A percentile compares a stretch with the other conserved stretches of the same genome.
Evolutionary conservation across 2,329 filamentous ascomycete species (phyloP).

Genomic region (Arthrinium puccinioides): DNA sequence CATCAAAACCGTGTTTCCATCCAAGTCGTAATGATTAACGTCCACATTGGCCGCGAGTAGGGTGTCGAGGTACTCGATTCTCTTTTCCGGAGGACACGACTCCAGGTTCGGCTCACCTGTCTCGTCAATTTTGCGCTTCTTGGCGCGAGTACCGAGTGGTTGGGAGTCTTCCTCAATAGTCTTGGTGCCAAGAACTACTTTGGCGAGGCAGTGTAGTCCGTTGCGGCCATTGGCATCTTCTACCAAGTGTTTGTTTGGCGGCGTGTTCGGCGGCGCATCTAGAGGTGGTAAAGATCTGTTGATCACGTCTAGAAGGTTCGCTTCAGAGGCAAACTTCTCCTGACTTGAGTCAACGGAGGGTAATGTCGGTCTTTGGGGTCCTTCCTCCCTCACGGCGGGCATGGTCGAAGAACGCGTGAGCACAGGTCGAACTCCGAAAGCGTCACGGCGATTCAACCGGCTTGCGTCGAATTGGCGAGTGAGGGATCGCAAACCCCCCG

Average conservation of each 20-base stretch:
- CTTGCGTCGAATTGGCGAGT: conserved; percentile 19
- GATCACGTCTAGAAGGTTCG: conserved; percentile 29
- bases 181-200: conserved; percentile 34
- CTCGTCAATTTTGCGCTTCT: conserved; percentile 29
- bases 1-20: conserved; percentile 49
- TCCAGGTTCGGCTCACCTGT: conserved; percentile 10
- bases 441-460: conserved; percentile 35
- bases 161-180: conserved; percentile 16
- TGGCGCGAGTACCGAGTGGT: conserved; percentile 23
- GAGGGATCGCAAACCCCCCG: conserved; percentile 11
- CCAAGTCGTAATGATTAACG: conserved; percentile 43
- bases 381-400: conserved; percentile 1
- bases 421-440: conserved; percentile 30
- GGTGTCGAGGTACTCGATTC: conserved; percentile 13
- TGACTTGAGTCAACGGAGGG: conserved; percentile 11
- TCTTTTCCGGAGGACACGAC: conserved; percentile 6
- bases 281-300: conserved; percentile 16
- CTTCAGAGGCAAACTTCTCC: conserved; percentile 17
- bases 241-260: conserved; percentile 15
- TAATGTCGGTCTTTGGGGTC: conserved; percentile 12
- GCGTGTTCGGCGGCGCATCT: too few species aligned
- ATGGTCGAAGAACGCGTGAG: conserved; percentile 8
- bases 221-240: conserved; percentile 45
- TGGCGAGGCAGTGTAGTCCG: conserved; percentile 50
- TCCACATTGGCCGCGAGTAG: conserved; percentile 34